Base-by-base conservation (phyloP, 257 asterid species). In the Phtheirospermum japonicum region DNA sequence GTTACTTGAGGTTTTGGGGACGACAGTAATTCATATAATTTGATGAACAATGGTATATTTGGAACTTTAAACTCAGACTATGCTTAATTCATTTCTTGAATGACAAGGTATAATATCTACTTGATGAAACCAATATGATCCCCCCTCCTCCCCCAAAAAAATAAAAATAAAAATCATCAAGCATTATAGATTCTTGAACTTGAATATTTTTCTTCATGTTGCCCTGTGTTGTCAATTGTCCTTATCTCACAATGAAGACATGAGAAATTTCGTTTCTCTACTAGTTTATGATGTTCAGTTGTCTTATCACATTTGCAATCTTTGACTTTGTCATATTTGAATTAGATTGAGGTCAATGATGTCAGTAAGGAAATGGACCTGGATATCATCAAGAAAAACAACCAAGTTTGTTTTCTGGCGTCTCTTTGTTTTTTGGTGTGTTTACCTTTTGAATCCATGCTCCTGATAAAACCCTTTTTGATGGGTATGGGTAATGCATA, bases 331-430 rank as follows among this genome's bases (percentile, higher is more conserved):
- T 46, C 45, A 26, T 43, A 43, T 79, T 64, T 77, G 69, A 49
- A 48, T 40, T 76, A 93, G 99, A 89, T 89, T 68, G 99, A 93
- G 82, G 94, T 87, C 59, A 87, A 93, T 85, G 99, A 93, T 75
- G 99, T 93, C 68, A 85, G 95, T 88, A 93, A 89, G 88, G 97
- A 93, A 83, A 93, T 93, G 99, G 99, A 93, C 76, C 78, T 93
- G 87, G 99, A 93, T 77, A 93, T 93, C 65, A 89, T 93, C 73
- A 89, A 87, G 71, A 95, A 79, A 70, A 93, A 93, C 75, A 83
- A 89, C 62, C 97, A 80, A 96, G 97, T 87, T 37, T 72, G 73
- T 23, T 66, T 63, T 52, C 23, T 4, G 31, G 54, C 52, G 62
- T 64, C 50, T 6, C 11, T 36, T 37, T 65, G 23, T 36, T 61